Conservation (phyloP, 768 basidiomycete species). For the Tylopilus rubrobrunneus region DNA sequence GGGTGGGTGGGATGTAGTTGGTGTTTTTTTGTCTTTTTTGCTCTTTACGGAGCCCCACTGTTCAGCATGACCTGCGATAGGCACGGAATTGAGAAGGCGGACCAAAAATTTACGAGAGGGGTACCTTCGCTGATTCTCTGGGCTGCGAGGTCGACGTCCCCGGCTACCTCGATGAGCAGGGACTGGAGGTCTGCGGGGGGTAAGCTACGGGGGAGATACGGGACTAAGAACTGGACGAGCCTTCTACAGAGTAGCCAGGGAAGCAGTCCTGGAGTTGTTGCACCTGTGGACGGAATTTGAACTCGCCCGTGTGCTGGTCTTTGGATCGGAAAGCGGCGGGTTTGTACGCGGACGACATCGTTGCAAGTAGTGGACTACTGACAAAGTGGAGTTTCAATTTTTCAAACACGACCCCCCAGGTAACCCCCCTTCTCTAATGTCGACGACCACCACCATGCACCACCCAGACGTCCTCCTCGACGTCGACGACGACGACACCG, state of each 20-base stretch:
- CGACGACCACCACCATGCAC: slow-evolving; percentile 2
- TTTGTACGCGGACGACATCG: slow-evolving; percentile 31
- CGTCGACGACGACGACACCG: slow-evolving; percentile 26
- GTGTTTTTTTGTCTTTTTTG: slow-evolving; percentile 82
- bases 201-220: slow-evolving; percentile 16
- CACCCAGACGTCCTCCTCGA: slow-evolving; percentile 12
- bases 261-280: slow-evolving; percentile 69
- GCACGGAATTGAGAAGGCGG: slow-evolving; percentile 9
- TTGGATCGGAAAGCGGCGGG: slow-evolving; percentile 26
- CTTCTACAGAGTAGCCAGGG: slow-evolving; percentile 66
- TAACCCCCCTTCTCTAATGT: slow-evolving; percentile 11
- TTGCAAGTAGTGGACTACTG: background rate
- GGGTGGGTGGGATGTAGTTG: slow-evolving; percentile 35
- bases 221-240: slow-evolving; percentile 36
- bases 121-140: slow-evolving; percentile 75
- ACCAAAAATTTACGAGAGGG: background rate
- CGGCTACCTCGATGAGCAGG: slow-evolving; percentile 60
- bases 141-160: slow-evolving; percentile 67
- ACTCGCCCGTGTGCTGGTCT: slow-evolving; percentile 13
- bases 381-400: slow-evolving; percentile 25
- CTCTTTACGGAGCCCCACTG: slow-evolving; percentile 82
- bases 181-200: slow-evolving; percentile 55
- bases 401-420: slow-evolving; percentile 12
- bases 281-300: slow-evolving; percentile 52
- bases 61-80: slow-evolving; percentile 57